A percentile compares a stretch with the other conserved stretches of the same genome.
These are phyloP conservation scores for Pisolithus tinctorius DNA, from an alignment of 768 basidiomycete species.

Conservation along the genomic window DNA sequence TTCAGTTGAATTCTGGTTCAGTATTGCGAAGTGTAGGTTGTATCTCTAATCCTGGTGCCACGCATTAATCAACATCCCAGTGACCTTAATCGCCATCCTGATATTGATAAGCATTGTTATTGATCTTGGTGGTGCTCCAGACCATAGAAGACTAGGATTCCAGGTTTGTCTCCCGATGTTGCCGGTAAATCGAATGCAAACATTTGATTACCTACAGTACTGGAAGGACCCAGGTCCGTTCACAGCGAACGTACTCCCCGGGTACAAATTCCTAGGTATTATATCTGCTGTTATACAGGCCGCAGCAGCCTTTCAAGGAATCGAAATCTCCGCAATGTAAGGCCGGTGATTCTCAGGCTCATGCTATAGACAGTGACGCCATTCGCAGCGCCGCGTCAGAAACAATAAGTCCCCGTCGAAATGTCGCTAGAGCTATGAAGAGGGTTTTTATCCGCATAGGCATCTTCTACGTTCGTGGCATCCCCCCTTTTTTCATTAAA, in stretches of 20 bases:
- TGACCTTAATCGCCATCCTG: constrained; percentile 52
- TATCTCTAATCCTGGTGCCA: not conserved
- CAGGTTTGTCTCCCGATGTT: constrained; percentile 30
- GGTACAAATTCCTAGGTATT: constrained; percentile 20
- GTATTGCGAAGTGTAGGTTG: constrained; percentile 51
- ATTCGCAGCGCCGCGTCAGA: constrained; percentile 60
- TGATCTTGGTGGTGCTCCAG: constrained; percentile 61
- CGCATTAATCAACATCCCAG: constrained; percentile 23
- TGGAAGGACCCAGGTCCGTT: constrained; percentile 47
- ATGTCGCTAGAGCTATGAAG: constrained; percentile 67
- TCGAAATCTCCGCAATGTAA: constrained; percentile 35
- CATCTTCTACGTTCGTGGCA: constrained; percentile 58
- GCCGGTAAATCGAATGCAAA: too few relatives aligned
- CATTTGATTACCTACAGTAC: constrained; percentile 26
- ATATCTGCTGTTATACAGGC: constrained; percentile 50
- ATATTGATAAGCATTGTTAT: constrained; percentile 61
- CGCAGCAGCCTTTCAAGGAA: constrained; percentile 51
- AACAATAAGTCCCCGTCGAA: constrained; percentile 69
- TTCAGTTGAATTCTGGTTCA: constrained; percentile 58
- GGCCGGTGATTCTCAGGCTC: constrained; percentile 4
- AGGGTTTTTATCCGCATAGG: constrained; percentile 77
- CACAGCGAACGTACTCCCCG: constrained; percentile 1
- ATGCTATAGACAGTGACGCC: not conserved
- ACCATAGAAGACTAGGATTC: constrained; percentile 55
- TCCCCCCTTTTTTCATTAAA: not conserved